Evolutionary conservation across 1,139 yeast species (phyloP).

Genomic region (Scheffersomyces stambukii): DNA sequence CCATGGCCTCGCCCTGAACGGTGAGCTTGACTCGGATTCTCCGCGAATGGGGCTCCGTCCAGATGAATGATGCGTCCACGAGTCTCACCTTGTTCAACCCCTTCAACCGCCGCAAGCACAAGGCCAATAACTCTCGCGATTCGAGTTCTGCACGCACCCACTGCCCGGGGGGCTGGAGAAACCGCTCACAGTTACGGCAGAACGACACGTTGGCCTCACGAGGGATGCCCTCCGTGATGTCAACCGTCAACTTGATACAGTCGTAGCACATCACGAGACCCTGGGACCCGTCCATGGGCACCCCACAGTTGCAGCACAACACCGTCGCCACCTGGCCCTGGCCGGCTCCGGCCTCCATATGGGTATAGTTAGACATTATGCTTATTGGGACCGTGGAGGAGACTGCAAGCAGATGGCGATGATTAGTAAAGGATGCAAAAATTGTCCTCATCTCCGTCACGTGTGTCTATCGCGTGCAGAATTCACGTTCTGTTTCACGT

Average conservation of each 20-base stretch:
- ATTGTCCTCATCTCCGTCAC: slow-evolving; percentile 1
- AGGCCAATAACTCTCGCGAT: slow-evolving; percentile 85
- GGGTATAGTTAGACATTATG: slow-evolving; percentile 56
- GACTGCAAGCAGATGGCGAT: slow-evolving; percentile 1
- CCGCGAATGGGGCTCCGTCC: slow-evolving; percentile 99
- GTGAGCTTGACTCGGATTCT: slow-evolving; percentile 87
- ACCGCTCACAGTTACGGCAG: slow-evolving; percentile 96
- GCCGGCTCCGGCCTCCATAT: slow-evolving; percentile 25
- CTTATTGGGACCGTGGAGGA: neutral
- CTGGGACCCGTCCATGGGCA: slow-evolving; percentile 92
- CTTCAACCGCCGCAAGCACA: slow-evolving; percentile 81
- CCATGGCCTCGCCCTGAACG: slow-evolving; percentile 95
- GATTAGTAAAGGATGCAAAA: neutral
- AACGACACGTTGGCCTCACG: slow-evolving; percentile 90
- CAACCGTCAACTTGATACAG: slow-evolving; percentile 91
- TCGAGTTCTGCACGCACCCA: slow-evolving; percentile 93
- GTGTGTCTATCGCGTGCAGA: slow-evolving; percentile 1
- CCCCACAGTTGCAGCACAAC: slow-evolving; percentile 97
- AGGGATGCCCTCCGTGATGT: slow-evolving; percentile 93
- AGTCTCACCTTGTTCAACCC: slow-evolving; percentile 87
- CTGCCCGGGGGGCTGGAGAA: slow-evolving; percentile 88
- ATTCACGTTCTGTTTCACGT: too few relatives aligned
- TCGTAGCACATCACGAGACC: slow-evolving; percentile 97
- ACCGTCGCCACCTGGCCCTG: slow-evolving; percentile 67
- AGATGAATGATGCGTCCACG: slow-evolving; percentile 89